Evolutionary conservation across 805 yeast species (phyloP), one percentile per base, ranked within the genome.

Genomic region (Ogataea saltuana): DNA sequence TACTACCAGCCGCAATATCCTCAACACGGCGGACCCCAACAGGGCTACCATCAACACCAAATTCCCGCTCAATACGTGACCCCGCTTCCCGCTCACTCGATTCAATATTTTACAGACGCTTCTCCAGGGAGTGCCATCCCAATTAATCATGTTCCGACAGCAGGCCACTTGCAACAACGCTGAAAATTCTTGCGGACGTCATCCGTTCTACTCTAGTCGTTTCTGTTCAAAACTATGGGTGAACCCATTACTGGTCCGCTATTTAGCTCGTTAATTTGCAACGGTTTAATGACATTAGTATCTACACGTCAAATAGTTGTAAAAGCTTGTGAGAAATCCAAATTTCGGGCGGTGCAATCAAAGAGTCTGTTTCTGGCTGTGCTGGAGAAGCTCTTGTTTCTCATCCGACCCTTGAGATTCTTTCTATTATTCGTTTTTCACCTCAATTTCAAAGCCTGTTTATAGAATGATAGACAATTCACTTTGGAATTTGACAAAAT

Each of bases 1-100:
- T 44, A 33, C 29, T 41, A 28, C 23, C 33, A 37, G 26, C 43
- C 43, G 18, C 49, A 45, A 6, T 45, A 45, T 32, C 28, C 25
- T 13, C 42, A 30, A 18, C 45, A 38, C 21, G 32, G 9, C 18
- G 31, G 18, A 28, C 18, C 31, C 7, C 31, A 28, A 13, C 31
- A 16, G 18, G 18, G 7, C 15, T 31, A 31, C 34, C 34, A 31
- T 13, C 23, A 6, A 15, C 34, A 8, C 16, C 31, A 31, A 16
- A 6, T 18, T 9, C 8, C 34, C 13, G 23, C 23, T 4, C 32
- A 7, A 4, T 29, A 29, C 32, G 18, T 29, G 19, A 15, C 32
- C 5, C 32, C 32, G 19, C 32, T 10, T 4, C 19, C 32, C 5
- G 10, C 38, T 15, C 38, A 10, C 27, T n/a, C 37, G 27, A 21